These are phyloP conservation scores for Castanea sativa DNA, from an alignment of 306 rosid species.

Conservation along the genomic window DNA sequence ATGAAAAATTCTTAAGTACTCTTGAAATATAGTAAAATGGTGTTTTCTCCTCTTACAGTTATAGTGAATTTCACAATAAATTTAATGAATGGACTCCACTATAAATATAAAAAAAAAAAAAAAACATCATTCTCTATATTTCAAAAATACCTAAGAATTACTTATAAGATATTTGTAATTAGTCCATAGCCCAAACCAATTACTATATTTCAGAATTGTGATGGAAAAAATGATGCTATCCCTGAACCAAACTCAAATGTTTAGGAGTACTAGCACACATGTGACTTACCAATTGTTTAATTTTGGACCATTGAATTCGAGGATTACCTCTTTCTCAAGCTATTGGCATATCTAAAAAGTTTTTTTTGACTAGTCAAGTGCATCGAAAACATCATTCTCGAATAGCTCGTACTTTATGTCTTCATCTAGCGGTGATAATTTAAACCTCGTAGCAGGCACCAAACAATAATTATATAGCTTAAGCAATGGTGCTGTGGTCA, in stretches of 20 bases:
- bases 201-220: neutral
- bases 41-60: fast-evolving
- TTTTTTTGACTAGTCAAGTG: neutral
- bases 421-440: neutral
- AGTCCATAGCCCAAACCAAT: too few species aligned
- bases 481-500: neutral
- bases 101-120: fast-evolving
- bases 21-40: fast-evolving
- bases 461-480: neutral
- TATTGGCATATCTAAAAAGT: neutral
- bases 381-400: conserved; percentile 5
- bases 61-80: fast-evolving
- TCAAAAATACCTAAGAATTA: fast-evolving
- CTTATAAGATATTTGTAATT: too few species aligned
- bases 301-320: neutral
- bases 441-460: neutral
- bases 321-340: neutral
- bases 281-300: neutral
- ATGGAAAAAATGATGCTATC: conserved; percentile 11
- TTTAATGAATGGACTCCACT: fast-evolving
- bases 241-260: neutral
- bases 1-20: too few species aligned
- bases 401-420: neutral
- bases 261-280: neutral
- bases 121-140: fast-evolving